Percentiles rank a stretch among this genome's conserved stretches.
phyloP scores from a whole-genome alignment of 2,329 filamentous ascomycete genomes.

The Cytospora mali region DNA sequence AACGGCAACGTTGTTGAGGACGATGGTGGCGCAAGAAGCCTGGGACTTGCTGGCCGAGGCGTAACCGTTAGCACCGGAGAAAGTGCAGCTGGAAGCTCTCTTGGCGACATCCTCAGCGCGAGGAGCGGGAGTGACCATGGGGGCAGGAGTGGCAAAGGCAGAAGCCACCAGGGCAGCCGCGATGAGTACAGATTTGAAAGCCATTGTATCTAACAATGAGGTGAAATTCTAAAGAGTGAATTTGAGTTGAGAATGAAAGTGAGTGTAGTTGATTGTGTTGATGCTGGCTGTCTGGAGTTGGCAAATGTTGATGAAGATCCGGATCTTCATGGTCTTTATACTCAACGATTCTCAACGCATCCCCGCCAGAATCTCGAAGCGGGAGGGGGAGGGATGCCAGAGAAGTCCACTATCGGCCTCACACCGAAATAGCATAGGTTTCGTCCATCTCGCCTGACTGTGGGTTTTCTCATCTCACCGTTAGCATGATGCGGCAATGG shows the following conservation, averaged over 20 bases:
- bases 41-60: conserved; percentile 45
- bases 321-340: conserved; percentile 14
- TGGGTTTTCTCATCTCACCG: neutral
- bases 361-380: neutral
- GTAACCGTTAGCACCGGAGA: conserved; percentile 49
- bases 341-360: neutral
- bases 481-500: neutral
- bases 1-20: conserved; percentile 54
- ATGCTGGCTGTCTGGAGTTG: neutral
- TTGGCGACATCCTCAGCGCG: conserved; percentile 12
- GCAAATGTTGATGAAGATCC: neutral
- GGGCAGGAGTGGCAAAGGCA: conserved; percentile 22
- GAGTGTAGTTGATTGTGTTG: conserved; percentile 9
- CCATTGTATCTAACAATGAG: conserved; percentile 16
- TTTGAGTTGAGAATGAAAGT: neutral
- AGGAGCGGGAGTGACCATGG: conserved; percentile 16
- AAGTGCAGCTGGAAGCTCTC: conserved; percentile 50
- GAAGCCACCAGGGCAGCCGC: conserved; percentile 26
- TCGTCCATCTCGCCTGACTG: neutral
- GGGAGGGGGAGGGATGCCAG: neutral
- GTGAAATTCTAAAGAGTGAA: conserved; percentile 16
- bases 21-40: conserved; percentile 57
- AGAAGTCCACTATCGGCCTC: neutral
- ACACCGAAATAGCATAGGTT: neutral
- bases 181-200: conserved; percentile 15